Conservation (phyloP, 495 filamentous ascomycete genomes). For the Talaromyces nanjingensis region DNA sequence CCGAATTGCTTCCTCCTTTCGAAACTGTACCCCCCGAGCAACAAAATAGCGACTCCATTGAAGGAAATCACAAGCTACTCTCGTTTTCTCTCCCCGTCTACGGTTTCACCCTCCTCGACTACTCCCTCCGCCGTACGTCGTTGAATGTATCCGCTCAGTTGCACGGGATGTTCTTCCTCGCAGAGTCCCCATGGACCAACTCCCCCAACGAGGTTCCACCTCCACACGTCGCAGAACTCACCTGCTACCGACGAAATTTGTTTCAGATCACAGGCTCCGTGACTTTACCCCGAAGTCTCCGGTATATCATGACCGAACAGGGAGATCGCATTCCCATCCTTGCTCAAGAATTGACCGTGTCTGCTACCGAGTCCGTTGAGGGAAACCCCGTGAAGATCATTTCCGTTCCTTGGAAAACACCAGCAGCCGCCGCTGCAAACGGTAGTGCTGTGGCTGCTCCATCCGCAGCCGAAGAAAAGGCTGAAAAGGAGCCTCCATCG, state of each 20-base stretch:
- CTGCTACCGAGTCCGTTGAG: constrained; percentile 85
- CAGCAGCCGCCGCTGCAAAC: constrained; percentile 56
- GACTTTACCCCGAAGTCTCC: constrained; percentile 63
- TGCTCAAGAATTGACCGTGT: constrained; percentile 71
- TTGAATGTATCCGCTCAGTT: constrained; percentile 73
- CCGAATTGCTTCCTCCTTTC: constrained; percentile 39
- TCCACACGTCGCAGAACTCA: constrained; percentile 62
- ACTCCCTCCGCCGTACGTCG: constrained; percentile 50
- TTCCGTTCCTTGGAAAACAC: constrained; percentile 87
- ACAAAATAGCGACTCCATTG: constrained; percentile 38
- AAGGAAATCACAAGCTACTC: constrained; percentile 72
- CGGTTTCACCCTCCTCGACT: constrained; percentile 64
- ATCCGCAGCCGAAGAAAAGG: constrained; percentile 48
- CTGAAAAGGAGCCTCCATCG: constrained; percentile 58
- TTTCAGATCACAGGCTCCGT: constrained; percentile 85
- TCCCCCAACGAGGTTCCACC: constrained; percentile 30
- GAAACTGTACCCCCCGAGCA: constrained; percentile 38
- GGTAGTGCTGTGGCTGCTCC: constrained; percentile 36
- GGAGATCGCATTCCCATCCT: constrained; percentile 67
- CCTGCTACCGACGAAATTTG: constrained; percentile 84
- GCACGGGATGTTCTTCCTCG: constrained; percentile 93
- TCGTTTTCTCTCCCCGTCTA: constrained; percentile 67
- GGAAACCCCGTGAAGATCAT: constrained; percentile 86
- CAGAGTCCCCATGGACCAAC: constrained; percentile 58
- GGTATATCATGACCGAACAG: constrained; percentile 70